phyloP scores from a whole-genome alignment of 345 rosid species.

The Lumnitzera racemosa region DNA sequence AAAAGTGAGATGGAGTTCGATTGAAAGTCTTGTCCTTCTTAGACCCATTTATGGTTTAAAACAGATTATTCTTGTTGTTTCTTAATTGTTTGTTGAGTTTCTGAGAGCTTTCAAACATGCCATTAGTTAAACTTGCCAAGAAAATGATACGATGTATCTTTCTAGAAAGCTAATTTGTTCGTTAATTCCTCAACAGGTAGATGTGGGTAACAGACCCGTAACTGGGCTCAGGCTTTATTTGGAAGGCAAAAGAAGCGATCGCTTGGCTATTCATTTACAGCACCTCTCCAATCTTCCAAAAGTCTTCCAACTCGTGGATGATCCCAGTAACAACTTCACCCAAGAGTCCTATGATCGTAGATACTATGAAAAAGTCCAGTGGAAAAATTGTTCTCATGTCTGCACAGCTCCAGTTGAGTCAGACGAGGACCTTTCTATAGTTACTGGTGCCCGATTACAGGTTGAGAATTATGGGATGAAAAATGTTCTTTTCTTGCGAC shows the following conservation, averaged over 20 bases:
- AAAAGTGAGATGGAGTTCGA: no score
- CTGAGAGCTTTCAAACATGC: no score
- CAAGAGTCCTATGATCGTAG: constrained; percentile 52
- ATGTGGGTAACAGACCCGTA: constrained; percentile 89
- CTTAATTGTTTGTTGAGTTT: no score
- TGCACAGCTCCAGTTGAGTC: constrained; percentile 91
- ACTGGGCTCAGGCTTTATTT: constrained; percentile 94
- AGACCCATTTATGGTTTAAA: no score
- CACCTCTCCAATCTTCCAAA: constrained; percentile 96
- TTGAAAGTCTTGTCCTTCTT: no score
- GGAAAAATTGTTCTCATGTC: constrained; percentile 91
- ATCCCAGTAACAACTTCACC: constrained; percentile 37
- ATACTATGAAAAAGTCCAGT: constrained; percentile 83
- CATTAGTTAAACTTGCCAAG: no score
- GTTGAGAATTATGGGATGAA: constrained; percentile 89
- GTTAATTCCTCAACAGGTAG: constrained; percentile 48
- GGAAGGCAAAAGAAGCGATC: constrained; percentile 85
- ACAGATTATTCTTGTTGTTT: no score
- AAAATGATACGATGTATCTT: background rate
- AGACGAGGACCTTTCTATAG: constrained; percentile 65
- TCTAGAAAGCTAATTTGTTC: constrained; percentile 1
- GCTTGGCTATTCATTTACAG: constrained; percentile 80
- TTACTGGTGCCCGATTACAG: constrained; percentile 82
- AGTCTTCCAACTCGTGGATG: constrained; percentile 67
- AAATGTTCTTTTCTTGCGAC: constrained; percentile 74